Base-by-base conservation (phyloP, 257 asterid genomes). In the Solanum gracilifrons region DNA sequence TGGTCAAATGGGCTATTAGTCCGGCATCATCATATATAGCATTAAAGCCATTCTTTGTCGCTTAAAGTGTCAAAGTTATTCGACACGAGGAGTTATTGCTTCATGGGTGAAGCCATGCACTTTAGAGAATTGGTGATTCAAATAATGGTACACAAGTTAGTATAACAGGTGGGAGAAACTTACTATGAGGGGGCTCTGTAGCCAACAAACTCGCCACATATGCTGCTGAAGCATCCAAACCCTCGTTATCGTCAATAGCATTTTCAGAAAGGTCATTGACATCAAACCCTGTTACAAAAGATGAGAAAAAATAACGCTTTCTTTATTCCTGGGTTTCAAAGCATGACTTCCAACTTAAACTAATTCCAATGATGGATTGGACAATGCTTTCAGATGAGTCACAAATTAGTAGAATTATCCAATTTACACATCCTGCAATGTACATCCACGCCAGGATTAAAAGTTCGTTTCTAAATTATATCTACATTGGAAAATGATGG, bases 131-230 rank as follows among this genome's bases (percentile, higher is more conserved):
- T 75, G 27, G 83, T 36, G 32, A 11, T 79, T 43, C 36, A 79
- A 43, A 79, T 79, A 46, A 43, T 15, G 25, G n/a, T 79, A 23
- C 64, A 79, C 37, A 79, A 79, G 36, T 43, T 79, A 83, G 85
- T 37, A 16, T 18, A 51, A 32, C 35, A 85, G 60, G 66, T 8
- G 68, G 68, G 29, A 80, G 46, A 87, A 90, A 92, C 98, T 94
- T 90, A 96, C 98, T 90, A 69, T 93, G 93, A 41, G 94, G 89
- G 74, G 98, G 98, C 83, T 95, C 99, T 35, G 95, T 93, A 64
- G 98, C 95, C 93, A 95, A 87, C 89, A 96, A 92, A 94, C 97
- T 94, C 10, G 99, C 97, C 90, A 96, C 95, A 93, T 96, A 92
- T 77, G 97, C 89, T 41, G 99, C 97, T 75, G 99, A 91, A 82